These are phyloP conservation scores for Suillus weaverae DNA, from an alignment of 768 basidiomycete species.

Conservation along the genomic window DNA sequence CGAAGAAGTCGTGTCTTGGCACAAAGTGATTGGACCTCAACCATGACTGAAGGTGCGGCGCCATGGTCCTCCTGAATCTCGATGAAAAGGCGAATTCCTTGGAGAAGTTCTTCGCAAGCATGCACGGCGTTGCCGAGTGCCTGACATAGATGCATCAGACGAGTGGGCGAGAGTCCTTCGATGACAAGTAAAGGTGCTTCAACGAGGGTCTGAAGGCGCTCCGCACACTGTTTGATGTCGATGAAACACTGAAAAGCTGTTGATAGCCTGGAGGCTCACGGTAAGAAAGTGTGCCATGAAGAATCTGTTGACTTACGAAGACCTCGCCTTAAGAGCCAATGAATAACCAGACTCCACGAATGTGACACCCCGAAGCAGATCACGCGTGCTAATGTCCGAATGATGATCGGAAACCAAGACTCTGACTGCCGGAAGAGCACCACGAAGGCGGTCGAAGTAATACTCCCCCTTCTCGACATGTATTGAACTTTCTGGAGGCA, in stretches of 20 bases:
- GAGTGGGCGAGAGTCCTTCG: background rate
- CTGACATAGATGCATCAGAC: conserved; percentile 15
- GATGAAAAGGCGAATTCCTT: conserved; percentile 35
- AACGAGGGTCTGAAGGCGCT: conserved; percentile 22
- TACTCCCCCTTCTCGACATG: conserved; percentile 48
- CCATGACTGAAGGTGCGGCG: conserved; percentile 24
- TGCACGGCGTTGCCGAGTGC: conserved; percentile 21
- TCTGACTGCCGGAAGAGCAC: conserved; percentile 66
- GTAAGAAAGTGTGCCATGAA: background rate
- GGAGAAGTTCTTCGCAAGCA: conserved; percentile 39
- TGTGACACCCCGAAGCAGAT: conserved; percentile 76
- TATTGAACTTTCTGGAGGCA: conserved; percentile 27
- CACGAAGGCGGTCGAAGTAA: conserved; percentile 66
- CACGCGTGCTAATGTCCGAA: conserved; percentile 80
- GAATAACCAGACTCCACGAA: conserved; percentile 79
- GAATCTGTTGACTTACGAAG: conserved; percentile 51
- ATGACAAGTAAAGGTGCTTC: conserved; percentile 21
- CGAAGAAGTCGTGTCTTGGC: conserved; percentile 29
- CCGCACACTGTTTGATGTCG: conserved; percentile 15
- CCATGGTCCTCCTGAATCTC: conserved; percentile 28
- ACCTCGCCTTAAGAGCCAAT: conserved; percentile 60
- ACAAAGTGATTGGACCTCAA: conserved; percentile 26
- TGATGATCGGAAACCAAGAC: conserved; percentile 68
- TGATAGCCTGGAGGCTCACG: conserved; percentile 25
- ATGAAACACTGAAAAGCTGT: conserved; percentile 18